phyloP scores from a whole-genome alignment of 805 yeast species.

The Metschnikowia lunata region DNA sequence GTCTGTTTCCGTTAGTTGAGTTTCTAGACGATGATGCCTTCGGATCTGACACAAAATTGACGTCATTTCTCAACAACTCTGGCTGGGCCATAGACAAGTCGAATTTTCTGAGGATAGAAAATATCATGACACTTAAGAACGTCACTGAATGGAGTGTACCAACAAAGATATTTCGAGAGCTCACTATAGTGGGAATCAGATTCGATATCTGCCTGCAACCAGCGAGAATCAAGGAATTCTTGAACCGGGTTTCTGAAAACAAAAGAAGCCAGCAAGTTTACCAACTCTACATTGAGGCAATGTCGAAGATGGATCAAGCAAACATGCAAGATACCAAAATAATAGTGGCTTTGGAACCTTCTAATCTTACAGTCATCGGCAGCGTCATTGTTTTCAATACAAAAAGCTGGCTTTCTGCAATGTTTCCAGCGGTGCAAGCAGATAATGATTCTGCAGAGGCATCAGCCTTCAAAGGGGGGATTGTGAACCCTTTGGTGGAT shows the following conservation, averaged over 20 bases:
- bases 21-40: slow-evolving; percentile 24
- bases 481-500: slow-evolving; percentile 51
- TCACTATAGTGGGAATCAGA: slow-evolving; percentile 53
- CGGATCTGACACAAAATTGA: slow-evolving; percentile 20
- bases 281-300: slow-evolving; percentile 36
- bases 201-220: slow-evolving; percentile 51
- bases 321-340: slow-evolving; percentile 39
- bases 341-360: slow-evolving; percentile 51
- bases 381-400: slow-evolving; percentile 46
- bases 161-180: slow-evolving; percentile 48
- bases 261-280: slow-evolving; percentile 19
- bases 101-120: slow-evolving; percentile 19
- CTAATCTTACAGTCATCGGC: slow-evolving; percentile 50
- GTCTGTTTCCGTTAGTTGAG: slow-evolving; percentile 44
- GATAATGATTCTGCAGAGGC: slow-evolving; percentile 23
- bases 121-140: slow-evolving; percentile 40
- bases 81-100: slow-evolving; percentile 36
- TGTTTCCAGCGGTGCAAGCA: slow-evolving; percentile 47
- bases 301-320: slow-evolving; percentile 24
- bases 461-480: slow-evolving; percentile 39
- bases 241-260: slow-evolving; percentile 22
- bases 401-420: slow-evolving; percentile 41
- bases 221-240: slow-evolving; percentile 38
- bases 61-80: slow-evolving; percentile 32
- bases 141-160: slow-evolving; percentile 50